These are phyloP conservation scores for Stereum hirsutum DNA, from an alignment of 1,284 basidiomycete species.

Conservation along the genomic window DNA sequence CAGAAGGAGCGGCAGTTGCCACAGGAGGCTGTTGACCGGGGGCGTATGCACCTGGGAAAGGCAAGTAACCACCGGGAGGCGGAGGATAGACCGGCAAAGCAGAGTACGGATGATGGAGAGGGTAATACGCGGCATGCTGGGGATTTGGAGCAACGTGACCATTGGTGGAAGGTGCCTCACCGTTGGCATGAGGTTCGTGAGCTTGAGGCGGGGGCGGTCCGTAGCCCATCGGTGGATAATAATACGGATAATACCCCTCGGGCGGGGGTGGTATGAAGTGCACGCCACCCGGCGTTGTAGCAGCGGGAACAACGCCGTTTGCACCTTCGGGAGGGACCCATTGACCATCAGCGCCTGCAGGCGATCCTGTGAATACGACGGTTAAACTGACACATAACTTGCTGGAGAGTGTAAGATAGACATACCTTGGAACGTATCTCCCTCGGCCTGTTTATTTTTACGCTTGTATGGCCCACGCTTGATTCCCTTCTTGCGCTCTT, in stretches of 20 bases:
- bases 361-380: constrained; percentile 6
- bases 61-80: constrained; percentile 16
- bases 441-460: constrained; percentile 40
- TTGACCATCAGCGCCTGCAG: constrained; percentile 9
- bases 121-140: constrained; percentile 19
- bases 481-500: constrained; percentile 79
- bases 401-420: neutral
- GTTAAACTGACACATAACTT: neutral
- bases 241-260: constrained; percentile 48
- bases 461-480: constrained; percentile 84
- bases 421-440: constrained; percentile 12
- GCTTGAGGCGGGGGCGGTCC: constrained; percentile 30
- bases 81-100: constrained; percentile 19
- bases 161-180: constrained; percentile 28
- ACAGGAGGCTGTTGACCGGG: constrained; percentile 1
- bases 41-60: constrained; percentile 16
- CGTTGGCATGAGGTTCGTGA: constrained; percentile 31
- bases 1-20: constrained; percentile 5
- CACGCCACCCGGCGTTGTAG: constrained; percentile 21
- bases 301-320: constrained; percentile 14
- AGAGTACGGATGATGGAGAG: constrained; percentile 16
- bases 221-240: constrained; percentile 18
- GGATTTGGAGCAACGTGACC: constrained; percentile 36
- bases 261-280: constrained; percentile 29
- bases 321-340: constrained; percentile 10